Base-by-base conservation (phyloP, 345 rosid genomes). In the Heritiera littoralis region DNA sequence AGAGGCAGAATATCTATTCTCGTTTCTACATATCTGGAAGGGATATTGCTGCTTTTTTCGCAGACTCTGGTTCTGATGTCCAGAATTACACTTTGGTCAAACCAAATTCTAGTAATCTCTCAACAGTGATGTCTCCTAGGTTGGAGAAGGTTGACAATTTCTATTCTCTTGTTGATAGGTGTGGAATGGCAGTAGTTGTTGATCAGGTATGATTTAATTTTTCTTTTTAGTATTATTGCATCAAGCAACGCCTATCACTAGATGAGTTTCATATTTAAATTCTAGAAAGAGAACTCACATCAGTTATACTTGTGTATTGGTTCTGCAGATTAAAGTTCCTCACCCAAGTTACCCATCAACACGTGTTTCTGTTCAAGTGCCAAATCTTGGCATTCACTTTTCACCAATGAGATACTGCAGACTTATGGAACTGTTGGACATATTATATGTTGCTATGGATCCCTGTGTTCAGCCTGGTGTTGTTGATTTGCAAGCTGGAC, bases 181-280 rank as follows among this genome's bases (percentile, higher is more conserved):
- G 98, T 87, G 97, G 99, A 79, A 92, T 94, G 94, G 94, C 92
- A 46, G 99, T 94, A 79, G 89, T 96, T 81, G 92, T 96, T 83
- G 99, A 96, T 86, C 95, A 92, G 99, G 99, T 96, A 85, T 65
- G 55, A 28, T 72, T 83, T 68, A 66, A 45, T 9, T 55, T 80
- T 83, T 46, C 45, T 73, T 45, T 17, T 79, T 28, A 7, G 40
- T 49, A 5, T 38, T 83, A 69, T 73, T 75, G 55, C 30, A 9
- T 63, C 55, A 48, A 79, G 55, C 30, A 61, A 74, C 51, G 35
- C 56, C 9, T 7, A 3, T 79, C 35, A 30, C 10, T 77, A 76
- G 64, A 75, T 56, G 58, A 54, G 72, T 56, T 82, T 63, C 63
- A 30, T 74, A 52, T 14, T 54, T 58, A 58, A 55, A 64, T 35